Conservation (phyloP, 257 asterid species). For the Plantago ovata region DNA sequence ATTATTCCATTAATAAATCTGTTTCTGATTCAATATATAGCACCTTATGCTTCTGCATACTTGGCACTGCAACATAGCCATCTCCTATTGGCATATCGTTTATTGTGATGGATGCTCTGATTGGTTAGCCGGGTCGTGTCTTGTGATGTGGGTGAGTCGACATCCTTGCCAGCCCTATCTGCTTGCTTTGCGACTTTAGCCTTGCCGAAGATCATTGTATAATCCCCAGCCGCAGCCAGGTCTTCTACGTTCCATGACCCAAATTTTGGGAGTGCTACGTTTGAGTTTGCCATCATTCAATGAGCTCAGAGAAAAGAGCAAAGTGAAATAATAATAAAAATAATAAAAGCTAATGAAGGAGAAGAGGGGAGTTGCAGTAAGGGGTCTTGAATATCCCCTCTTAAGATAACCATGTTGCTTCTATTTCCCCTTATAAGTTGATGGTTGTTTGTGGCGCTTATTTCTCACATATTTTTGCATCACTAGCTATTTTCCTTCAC, state of each 20-base stretch:
- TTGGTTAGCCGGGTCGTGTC: constrained; percentile 18
- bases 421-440: too few relatives aligned
- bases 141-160: constrained; percentile 20
- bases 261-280: constrained; percentile 37
- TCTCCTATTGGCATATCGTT: constrained; percentile 20
- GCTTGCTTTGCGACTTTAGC: constrained; percentile 38
- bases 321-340: neutral
- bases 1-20: too few relatives aligned
- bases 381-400: too few relatives aligned
- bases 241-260: constrained; percentile 54
- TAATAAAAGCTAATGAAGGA: too few relatives aligned
- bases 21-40: too few relatives aligned
- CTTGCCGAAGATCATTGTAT: constrained; percentile 43
- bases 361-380: neutral
- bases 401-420: too few relatives aligned
- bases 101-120: constrained; percentile 9
- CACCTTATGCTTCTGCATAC: constrained; percentile 24
- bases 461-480: too few relatives aligned
- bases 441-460: too few relatives aligned
- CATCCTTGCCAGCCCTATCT: neutral
- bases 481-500: too few relatives aligned
- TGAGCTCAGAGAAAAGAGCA: neutral
- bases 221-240: constrained; percentile 38
- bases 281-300: constrained; percentile 30
- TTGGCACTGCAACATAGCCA: constrained; percentile 43